Conservation (phyloP, 139 green algal species). For the Auxenochlorella protothecoides region DNA sequence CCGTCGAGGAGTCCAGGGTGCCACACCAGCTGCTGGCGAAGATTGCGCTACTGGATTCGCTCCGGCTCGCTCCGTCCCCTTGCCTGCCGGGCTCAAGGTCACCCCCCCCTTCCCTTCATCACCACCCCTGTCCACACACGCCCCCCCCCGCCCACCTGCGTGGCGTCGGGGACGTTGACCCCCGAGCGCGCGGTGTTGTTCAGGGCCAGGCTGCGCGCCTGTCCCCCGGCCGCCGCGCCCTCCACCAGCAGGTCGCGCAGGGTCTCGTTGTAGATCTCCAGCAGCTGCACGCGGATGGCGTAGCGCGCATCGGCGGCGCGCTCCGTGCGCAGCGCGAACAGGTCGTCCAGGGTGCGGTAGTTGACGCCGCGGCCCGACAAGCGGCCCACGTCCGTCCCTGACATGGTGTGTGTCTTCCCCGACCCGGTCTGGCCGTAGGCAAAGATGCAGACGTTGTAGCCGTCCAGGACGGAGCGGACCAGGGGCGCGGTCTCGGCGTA, state of each 20-base stretch:
- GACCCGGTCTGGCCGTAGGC: constrained; percentile 71
- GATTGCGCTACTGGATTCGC: too few relatives aligned
- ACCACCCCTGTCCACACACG: too few relatives aligned
- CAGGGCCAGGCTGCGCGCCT: constrained; percentile 45
- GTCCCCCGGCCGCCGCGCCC: constrained; percentile 1
- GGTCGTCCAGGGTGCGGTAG: constrained; percentile 78
- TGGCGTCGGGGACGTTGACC: constrained; percentile 67
- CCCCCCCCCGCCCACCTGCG: constrained; percentile 32
- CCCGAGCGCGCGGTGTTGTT: constrained; percentile 58
- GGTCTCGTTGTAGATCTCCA: constrained; percentile 96
- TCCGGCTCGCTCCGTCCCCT: too few relatives aligned
- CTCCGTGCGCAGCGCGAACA: constrained; percentile 62
- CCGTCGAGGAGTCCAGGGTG: too few relatives aligned
- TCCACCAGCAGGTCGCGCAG: constrained; percentile 59
- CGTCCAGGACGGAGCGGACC: constrained; percentile 79
- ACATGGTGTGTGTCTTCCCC: constrained; percentile 84
- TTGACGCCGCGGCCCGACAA: constrained; percentile 72
- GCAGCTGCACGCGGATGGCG: constrained; percentile 70
- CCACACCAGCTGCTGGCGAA: too few relatives aligned
- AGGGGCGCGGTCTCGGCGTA: constrained; percentile 79
- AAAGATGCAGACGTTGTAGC: constrained; percentile 89
- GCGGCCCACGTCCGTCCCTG: constrained; percentile 45
- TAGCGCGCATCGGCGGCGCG: constrained; percentile 61
- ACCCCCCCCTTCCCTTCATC: too few relatives aligned
- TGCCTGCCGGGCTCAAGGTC: too few relatives aligned